Evolutionary conservation across 306 rosid genomes (phyloP).

Genomic region (Elaeagnus macrophylla): DNA sequence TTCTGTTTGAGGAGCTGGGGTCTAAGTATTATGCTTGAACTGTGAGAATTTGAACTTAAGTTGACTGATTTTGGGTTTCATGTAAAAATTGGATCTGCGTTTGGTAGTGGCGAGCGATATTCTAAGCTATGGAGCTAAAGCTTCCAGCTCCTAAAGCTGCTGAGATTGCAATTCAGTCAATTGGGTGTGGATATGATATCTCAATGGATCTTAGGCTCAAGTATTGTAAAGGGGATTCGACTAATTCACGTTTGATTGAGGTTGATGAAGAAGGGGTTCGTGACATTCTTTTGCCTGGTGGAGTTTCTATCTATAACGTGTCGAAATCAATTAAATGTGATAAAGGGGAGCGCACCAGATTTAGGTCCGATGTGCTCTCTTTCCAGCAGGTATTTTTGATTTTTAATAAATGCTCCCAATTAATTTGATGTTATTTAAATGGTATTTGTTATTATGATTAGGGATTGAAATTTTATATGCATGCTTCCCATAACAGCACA

Average conservation of each 20-base stretch:
- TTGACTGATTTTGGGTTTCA: too few relatives aligned
- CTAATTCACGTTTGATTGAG: conserved; percentile 52
- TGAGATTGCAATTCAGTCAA: conserved; percentile 42
- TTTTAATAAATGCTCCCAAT: background rate
- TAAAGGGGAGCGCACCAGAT: conserved; percentile 91
- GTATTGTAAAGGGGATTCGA: conserved; percentile 55
- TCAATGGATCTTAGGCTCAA: conserved; percentile 75
- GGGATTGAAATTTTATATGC: too few relatives aligned
- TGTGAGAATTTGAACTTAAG: too few relatives aligned
- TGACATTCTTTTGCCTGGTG: conserved; percentile 81
- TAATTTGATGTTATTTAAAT: background rate
- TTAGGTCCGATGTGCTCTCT: conserved; percentile 82
- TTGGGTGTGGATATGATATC: conserved; percentile 87
- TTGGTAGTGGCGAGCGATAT: too few relatives aligned
- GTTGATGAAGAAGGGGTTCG: conserved; percentile 53
- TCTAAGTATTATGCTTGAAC: too few relatives aligned
- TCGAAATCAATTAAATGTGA: conserved; percentile 78
- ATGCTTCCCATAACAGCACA: too few relatives aligned
- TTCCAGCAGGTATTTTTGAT: conserved; percentile 59
- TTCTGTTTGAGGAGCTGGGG: too few relatives aligned
- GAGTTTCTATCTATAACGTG: conserved; percentile 49
- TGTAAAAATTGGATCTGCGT: too few relatives aligned
- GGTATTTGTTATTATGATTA: background rate
- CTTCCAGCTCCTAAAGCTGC: background rate
- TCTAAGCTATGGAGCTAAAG: conserved; percentile 15